Conservation (phyloP, 495 filamentous ascomycete genomes). For the Pseudomonodictys pantanalensis region DNA sequence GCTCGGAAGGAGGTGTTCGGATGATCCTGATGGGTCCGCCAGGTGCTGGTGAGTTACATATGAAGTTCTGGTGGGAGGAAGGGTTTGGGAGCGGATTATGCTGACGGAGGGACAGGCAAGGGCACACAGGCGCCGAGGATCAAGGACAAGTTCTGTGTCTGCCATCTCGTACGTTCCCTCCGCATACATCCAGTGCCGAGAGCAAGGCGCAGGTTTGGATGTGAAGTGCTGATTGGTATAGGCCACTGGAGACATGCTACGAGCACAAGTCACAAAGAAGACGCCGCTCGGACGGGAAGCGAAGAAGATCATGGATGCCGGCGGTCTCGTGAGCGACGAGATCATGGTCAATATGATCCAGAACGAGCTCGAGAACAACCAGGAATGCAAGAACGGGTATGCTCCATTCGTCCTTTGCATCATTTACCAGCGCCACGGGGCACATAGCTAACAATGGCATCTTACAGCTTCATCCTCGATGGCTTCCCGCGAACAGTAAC, state of each 20-base stretch:
- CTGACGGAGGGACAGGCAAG: constrained; percentile 66
- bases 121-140: constrained; percentile 97
- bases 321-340: constrained; percentile 95
- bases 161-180: constrained; percentile 78
- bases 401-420: constrained; percentile 20
- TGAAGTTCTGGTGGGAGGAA: background rate
- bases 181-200: background rate
- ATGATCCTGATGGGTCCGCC: constrained; percentile 98
- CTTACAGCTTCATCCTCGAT: constrained; percentile 91
- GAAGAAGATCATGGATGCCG: constrained; percentile 99
- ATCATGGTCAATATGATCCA: constrained; percentile 99
- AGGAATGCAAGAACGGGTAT: constrained; percentile 95
- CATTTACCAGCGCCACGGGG: background rate
- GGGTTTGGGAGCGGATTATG: constrained; percentile 19
- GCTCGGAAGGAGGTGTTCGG: constrained; percentile 59
- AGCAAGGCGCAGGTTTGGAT: background rate
- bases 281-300: constrained; percentile 90
- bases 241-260: constrained; percentile 99
- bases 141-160: constrained; percentile 94
- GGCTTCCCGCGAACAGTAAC: constrained; percentile 96
- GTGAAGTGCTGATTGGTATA: constrained; percentile 41
- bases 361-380: constrained; percentile 88
- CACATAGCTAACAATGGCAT: constrained; percentile 6
- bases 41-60: constrained; percentile 73
- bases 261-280: constrained; percentile 97